These are phyloP conservation scores for Plantago elongata DNA, from an alignment of 257 asterid genomes.

Conservation along the genomic window DNA sequence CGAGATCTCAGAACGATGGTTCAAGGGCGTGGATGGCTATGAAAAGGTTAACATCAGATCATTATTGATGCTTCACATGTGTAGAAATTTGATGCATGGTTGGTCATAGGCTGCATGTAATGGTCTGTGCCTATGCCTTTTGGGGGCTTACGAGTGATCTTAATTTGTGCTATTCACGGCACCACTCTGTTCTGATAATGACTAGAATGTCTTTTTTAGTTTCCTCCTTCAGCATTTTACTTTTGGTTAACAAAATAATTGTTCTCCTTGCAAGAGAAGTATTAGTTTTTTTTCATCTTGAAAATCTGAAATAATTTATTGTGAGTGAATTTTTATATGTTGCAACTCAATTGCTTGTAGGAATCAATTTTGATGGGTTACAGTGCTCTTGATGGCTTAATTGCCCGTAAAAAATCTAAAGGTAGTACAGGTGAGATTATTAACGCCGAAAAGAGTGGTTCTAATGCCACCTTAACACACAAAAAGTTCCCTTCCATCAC, in stretches of 20 bases:
- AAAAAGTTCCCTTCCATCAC: conserved; percentile 68
- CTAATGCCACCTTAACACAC: conserved; percentile 55
- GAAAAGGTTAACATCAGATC: conserved; percentile 32
- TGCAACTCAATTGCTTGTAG: conserved; percentile 39
- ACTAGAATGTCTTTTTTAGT: conserved; percentile 1
- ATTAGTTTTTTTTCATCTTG: not conserved
- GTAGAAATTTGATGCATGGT: not conserved
- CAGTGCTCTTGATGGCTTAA: conserved; percentile 53
- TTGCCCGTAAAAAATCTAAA: conserved; percentile 36
- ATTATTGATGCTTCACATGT: not conserved
- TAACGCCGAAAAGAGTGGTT: conserved; percentile 35
- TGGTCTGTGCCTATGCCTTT: not conserved
- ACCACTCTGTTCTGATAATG: no score
- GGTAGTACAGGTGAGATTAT: conserved; percentile 34
- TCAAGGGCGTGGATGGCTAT: conserved; percentile 52
- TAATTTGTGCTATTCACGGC: not conserved
- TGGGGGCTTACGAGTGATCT: not conserved
- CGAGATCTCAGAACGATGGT: conserved; percentile 46
- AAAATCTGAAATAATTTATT: conserved; percentile 8
- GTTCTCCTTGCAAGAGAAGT: no score
- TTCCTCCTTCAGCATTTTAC: not conserved
- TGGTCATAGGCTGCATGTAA: not conserved
- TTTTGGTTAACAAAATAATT: not conserved
- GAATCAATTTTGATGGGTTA: conserved; percentile 62
- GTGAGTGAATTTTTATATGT: conserved; percentile 9